Evolutionary conservation across 306 rosid species (phyloP).

Genomic region (Herpetospermum pedunculosum): DNA sequence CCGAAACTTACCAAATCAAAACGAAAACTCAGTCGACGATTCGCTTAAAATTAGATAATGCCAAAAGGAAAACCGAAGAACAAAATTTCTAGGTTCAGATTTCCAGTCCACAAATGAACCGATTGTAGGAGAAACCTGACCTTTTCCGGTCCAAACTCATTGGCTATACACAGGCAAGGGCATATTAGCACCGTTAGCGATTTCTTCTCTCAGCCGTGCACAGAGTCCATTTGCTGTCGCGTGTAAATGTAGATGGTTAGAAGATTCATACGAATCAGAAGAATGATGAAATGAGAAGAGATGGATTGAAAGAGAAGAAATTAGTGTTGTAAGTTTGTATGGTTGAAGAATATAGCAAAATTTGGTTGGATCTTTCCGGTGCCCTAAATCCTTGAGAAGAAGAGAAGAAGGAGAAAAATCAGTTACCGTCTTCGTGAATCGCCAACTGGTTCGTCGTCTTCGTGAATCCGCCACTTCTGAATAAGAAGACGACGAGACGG

Average conservation of each 20-base stretch:
- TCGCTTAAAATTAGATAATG: neutral
- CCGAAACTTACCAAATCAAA: neutral
- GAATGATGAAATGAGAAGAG: neutral
- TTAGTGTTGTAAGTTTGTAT: neutral
- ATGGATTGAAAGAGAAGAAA: neutral
- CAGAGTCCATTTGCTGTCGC: neutral
- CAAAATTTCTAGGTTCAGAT: neutral
- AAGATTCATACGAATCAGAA: neutral
- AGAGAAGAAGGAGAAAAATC: neutral
- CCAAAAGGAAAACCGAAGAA: neutral
- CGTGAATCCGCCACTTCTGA: neutral
- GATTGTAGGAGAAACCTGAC: neutral
- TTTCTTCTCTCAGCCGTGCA: neutral
- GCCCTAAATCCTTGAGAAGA: neutral
- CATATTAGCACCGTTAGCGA: neutral
- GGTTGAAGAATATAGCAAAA: neutral
- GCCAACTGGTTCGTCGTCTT: neutral
- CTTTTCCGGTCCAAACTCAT: neutral
- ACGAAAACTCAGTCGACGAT: neutral
- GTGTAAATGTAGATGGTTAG: neutral
- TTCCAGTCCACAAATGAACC: neutral
- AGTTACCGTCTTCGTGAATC: neutral
- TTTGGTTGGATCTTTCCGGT: neutral
- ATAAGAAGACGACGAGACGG: neutral
- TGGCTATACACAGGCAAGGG: neutral